A percentile compares a stretch with the other conserved stretches of the same genome.
These are phyloP conservation scores for Tuber magnatum DNA, from an alignment of 495 filamentous ascomycete species.

Conservation along the genomic window DNA sequence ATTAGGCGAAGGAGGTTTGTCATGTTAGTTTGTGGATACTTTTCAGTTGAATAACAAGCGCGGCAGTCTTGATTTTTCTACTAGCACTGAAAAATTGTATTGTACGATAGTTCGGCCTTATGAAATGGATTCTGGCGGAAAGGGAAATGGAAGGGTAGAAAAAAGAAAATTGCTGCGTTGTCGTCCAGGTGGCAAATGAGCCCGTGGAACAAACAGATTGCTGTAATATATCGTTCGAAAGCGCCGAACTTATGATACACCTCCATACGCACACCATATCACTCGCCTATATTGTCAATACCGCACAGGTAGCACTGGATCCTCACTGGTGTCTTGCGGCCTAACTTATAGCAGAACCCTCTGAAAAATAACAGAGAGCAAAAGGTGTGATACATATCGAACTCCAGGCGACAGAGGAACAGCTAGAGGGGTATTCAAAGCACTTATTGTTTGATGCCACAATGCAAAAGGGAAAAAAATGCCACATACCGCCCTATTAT, in stretches of 20 bases:
- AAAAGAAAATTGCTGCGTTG: neutral
- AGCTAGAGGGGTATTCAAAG: neutral
- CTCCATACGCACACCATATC: neutral
- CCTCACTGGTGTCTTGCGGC: neutral
- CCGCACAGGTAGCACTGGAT: neutral
- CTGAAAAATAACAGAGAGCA: neutral
- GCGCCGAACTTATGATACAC: neutral
- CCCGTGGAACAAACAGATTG: neutral
- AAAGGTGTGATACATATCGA: neutral
- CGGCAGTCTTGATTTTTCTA: neutral
- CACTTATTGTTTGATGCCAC: neutral
- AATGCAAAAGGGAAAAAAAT: neutral
- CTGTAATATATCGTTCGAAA: neutral
- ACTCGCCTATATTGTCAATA: neutral
- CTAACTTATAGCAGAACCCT: neutral
- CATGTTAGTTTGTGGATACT: neutral
- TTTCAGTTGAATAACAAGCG: neutral
- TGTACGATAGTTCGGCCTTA: neutral
- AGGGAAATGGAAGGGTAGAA: neutral
- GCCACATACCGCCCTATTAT: slow-evolving; percentile 5
- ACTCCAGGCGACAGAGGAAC: neutral
- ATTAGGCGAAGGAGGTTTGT: neutral
- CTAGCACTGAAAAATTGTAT: neutral
- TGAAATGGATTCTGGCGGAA: neutral
- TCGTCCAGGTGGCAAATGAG: neutral